These are phyloP conservation scores for Strigomonas culicis DNA, from an alignment of 208 protist genomes.

Conservation along the genomic window DNA sequence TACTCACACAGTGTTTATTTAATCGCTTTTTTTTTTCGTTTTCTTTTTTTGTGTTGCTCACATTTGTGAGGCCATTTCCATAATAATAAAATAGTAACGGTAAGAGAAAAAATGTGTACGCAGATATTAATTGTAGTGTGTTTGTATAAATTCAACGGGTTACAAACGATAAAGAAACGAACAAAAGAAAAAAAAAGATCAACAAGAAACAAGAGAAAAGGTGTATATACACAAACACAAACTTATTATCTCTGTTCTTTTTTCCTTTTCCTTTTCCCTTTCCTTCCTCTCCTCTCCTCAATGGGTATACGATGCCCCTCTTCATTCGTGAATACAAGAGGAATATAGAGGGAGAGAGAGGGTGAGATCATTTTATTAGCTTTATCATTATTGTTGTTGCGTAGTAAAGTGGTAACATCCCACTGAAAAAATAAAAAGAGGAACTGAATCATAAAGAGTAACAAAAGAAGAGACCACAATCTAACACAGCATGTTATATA, in stretches of 20 bases:
- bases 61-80: no score
- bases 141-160: neutral
- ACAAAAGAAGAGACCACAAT: neutral
- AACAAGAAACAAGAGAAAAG: slow-evolving; percentile 11
- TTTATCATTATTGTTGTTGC: no score
- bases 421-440: no score
- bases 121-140: neutral
- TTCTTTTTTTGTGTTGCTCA: neutral
- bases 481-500: neutral
- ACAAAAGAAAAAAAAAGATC: slow-evolving; percentile 4
- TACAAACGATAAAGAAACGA: neutral
- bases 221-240: slow-evolving; percentile 5
- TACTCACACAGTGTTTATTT: neutral
- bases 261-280: neutral
- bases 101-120: neutral
- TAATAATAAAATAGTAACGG: neutral
- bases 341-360: no score
- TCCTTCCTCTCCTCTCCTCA: no score
- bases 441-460: slow-evolving; percentile 3
- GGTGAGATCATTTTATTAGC: no score
- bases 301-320: no score
- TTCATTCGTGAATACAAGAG: no score
- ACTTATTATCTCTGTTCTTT: neutral
- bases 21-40: neutral
- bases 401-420: no score